phyloP scores from a whole-genome alignment of 2,329 filamentous ascomycete species.

The Colletotrichum eleusines region DNA sequence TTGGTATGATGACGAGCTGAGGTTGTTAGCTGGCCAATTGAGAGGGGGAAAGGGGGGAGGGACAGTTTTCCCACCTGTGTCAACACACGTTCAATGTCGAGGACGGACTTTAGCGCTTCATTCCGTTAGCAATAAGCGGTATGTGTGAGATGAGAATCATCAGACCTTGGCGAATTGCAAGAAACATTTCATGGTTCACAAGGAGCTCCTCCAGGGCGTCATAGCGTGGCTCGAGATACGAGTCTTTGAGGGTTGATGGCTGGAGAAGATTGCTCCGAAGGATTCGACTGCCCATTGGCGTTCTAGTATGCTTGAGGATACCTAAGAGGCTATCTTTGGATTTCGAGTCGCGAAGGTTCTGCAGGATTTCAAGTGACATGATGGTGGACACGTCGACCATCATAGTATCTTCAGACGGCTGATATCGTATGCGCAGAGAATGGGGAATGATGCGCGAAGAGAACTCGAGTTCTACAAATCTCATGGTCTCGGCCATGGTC shows the following conservation, averaged over 20 bases:
- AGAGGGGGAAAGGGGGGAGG: not conserved
- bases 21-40: constrained; percentile 40
- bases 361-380: constrained; percentile 87
- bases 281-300: constrained; percentile 88
- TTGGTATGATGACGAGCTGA: constrained; percentile 82
- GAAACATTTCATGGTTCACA: constrained; percentile 87
- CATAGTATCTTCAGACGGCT: constrained; percentile 92
- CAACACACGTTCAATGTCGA: constrained; percentile 84
- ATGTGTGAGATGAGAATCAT: not conserved
- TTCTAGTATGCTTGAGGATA: constrained; percentile 84
- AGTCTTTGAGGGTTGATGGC: constrained; percentile 77
- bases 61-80: constrained; percentile 67
- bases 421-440: constrained; percentile 87
- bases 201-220: constrained; percentile 87
- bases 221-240: constrained; percentile 78
- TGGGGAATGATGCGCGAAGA: constrained; percentile 78
- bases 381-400: constrained; percentile 94
- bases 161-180: constrained; percentile 76
- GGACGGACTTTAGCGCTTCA: constrained; percentile 77
- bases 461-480: constrained; percentile 81
- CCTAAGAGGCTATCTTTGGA: constrained; percentile 89
- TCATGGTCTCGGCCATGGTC: constrained; percentile 71
- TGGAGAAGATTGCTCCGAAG: constrained; percentile 90
- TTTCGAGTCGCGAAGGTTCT: constrained; percentile 82
- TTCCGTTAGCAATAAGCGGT: constrained; percentile 39